Evolutionary conservation across 305 asterid genomes (phyloP), one percentile per base, ranked within the genome.

Genomic region (Solanum hybrid): DNA sequence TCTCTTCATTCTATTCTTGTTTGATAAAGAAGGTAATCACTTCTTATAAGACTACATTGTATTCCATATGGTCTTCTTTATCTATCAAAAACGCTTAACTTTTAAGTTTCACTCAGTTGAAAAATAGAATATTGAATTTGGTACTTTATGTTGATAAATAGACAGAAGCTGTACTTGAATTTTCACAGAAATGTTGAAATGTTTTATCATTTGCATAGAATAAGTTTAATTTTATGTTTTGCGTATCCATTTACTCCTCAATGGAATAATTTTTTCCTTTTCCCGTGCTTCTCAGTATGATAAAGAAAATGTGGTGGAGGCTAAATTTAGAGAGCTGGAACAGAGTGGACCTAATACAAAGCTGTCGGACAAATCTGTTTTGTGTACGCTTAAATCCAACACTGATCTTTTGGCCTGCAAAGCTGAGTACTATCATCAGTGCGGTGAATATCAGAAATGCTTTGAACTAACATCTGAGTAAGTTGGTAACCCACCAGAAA

Each of bases 351-450:
- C 95, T 51, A 79, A 87, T 90, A 82, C 93, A 76, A 94, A 92
- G 81, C 32, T 94, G 29, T 92, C 95, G 15, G 97, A 92, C 88
- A 96, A 95, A 92, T 95, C 98, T 90, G 91, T 92, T 88, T 61
- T 94, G 84, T 94, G 96, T 92, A 92, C 98, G 51, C 91, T 97
- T 91, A 95, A 94, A 92, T 92, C 94, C 92, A 98, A 98, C 93
- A 96, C 98, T 34, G 99, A 98, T 93, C 99, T 98, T 92, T 95
- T 98, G 92, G 98, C 99, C 90, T 95, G 99, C 97, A 98, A 95
- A 96, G 99, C 99, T 86, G 99, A 98, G 94, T 97, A 94, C 94
- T 95, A 95, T 90, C 99, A 98, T 93, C 99, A 98, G 92, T 95
- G 98, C 90, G 98, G 99, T 57, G 99, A 97, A 94, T 96, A 98